A percentile compares a stretch with the other conserved stretches of the same genome.
Conservation (phyloP, 164 flowering plant genomes). For the Kingdonia uniflora region DNA sequence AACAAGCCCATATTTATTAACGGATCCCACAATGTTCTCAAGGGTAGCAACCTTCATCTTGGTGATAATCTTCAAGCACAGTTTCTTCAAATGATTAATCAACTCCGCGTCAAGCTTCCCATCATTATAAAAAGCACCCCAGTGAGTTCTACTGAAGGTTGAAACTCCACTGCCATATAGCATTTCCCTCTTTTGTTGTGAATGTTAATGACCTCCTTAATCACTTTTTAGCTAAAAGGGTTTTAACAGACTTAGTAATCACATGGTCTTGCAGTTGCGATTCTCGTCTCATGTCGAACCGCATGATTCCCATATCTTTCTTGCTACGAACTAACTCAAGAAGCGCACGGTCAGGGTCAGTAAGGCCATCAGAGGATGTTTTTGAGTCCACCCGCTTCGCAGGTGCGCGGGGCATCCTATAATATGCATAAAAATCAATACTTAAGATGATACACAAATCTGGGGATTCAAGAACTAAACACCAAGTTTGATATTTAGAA, state of each 20-base stretch:
- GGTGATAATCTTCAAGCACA: slow-evolving; percentile 22
- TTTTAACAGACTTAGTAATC: slow-evolving; percentile 36
- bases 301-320: slow-evolving; percentile 38
- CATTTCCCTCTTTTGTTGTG: slow-evolving; percentile 37
- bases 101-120: slow-evolving; percentile 47
- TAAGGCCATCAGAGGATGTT: slow-evolving; percentile 3
- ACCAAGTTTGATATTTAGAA: too few relatives aligned
- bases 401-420: too few relatives aligned
- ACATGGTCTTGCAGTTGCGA: slow-evolving; percentile 20
- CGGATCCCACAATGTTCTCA: slow-evolving; percentile 23
- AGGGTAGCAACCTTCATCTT: slow-evolving; percentile 34
- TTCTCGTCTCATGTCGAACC: slow-evolving; percentile 27
- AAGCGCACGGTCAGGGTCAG: slow-evolving; percentile 15
- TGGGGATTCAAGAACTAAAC: too few relatives aligned
- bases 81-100: slow-evolving; percentile 22
- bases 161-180: slow-evolving; percentile 57
- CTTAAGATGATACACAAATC: too few relatives aligned
- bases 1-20: slow-evolving; percentile 14
- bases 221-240: slow-evolving; percentile 29
- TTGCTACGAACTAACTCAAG: slow-evolving; percentile 20
- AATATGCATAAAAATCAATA: too few relatives aligned
- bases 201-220: slow-evolving; percentile 51
- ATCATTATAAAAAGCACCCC: slow-evolving; percentile 75
- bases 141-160: slow-evolving; percentile 59
- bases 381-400: too few relatives aligned